Evolutionary conservation across 2,329 filamentous ascomycete genomes (phyloP), one percentile per base, ranked within the genome.

Genomic region (Fragosphaeria purpurea): DNA sequence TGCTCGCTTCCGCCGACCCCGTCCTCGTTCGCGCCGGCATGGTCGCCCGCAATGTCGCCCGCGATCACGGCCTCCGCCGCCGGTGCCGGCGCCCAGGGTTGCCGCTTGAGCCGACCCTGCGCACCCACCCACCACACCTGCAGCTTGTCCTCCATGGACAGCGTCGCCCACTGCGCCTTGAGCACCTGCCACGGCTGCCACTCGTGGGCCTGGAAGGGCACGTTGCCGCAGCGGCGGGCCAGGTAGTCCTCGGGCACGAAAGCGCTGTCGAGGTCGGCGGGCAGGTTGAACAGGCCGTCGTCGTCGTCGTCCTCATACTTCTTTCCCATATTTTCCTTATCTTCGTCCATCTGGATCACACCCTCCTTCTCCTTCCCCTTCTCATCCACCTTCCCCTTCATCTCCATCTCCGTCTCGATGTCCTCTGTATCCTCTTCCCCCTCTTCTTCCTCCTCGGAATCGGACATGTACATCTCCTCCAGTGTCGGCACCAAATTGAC

Each of bases 401-500:
- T 13, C 22, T 22, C 22, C 22, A 22, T 22, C 22, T 22, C 22
- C 22, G 3, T 3, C 22, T 22, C n/a, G n/a, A n/a, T n/a, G n/a
- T n/a, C 22, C 22, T 22, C 22, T 22, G 22, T n/a, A 2, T 12
- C 4, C 7, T 12, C 13, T 33, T 10, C 47, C 5, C 10, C 32
- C 5, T 32, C 50, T 4, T 33, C 47, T 3, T 34, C 43, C 7
- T 56, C 56, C 7, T 74, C 73, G 44, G 74, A 69, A 58, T 79
- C 72, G 9, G 65, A 68, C 59, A 80, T 70, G 59, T 76, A 74
- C 56, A 74, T 68, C 59, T 79, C 72, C 46, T 47, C 49, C 9
- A 52, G 11, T 1, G 44, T 39, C 2, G 54, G 51, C 0, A 73
- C 69, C 5, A 78, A 58, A 60, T 80, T 54, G 5, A n/a, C 35